A percentile compares a stretch with the other conserved stretches of the same genome.
Conservation (phyloP, 148 eudicot species). For the Diospyros lotus region DNA sequence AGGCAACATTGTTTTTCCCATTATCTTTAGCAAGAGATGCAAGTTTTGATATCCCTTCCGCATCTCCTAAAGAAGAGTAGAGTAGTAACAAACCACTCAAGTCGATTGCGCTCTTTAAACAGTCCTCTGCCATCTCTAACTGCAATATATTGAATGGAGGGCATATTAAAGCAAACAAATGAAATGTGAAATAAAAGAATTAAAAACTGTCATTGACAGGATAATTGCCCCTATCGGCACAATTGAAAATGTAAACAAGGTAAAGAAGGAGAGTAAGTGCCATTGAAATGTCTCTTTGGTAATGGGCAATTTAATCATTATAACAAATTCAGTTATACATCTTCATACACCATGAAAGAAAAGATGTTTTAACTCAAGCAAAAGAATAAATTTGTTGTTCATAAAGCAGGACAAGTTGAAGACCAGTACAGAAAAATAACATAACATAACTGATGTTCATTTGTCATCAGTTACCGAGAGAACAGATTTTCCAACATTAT, state of each 20-base stretch:
- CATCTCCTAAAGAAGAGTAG: constrained; percentile 96
- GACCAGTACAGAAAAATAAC: neutral
- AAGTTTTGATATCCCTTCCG: constrained; percentile 75
- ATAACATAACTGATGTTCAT: constrained; percentile 2
- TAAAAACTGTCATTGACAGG: neutral
- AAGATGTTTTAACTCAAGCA: neutral
- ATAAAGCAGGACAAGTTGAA: neutral
- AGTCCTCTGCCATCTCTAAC: constrained; percentile 94
- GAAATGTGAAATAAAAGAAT: neutral
- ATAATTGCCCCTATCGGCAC: constrained; percentile 1
- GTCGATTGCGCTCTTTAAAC: constrained; percentile 85
- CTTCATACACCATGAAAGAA: constrained; percentile 1
- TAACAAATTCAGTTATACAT: neutral
- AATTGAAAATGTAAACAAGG: neutral
- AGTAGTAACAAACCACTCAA: constrained; percentile 92
- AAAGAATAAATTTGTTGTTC: neutral
- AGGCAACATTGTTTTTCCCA: constrained; percentile 94
- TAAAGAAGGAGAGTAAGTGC: neutral
- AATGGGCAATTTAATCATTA: neutral
- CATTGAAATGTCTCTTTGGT: neutral
- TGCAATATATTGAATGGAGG: constrained; percentile 32
- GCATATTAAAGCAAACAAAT: neutral
- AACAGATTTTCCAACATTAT: neutral
- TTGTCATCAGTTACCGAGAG: neutral
- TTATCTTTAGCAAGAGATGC: constrained; percentile 73